Evolutionary conservation across 768 basidiomycete species (phyloP).

Genomic region (Coprinellus micaceus): DNA sequence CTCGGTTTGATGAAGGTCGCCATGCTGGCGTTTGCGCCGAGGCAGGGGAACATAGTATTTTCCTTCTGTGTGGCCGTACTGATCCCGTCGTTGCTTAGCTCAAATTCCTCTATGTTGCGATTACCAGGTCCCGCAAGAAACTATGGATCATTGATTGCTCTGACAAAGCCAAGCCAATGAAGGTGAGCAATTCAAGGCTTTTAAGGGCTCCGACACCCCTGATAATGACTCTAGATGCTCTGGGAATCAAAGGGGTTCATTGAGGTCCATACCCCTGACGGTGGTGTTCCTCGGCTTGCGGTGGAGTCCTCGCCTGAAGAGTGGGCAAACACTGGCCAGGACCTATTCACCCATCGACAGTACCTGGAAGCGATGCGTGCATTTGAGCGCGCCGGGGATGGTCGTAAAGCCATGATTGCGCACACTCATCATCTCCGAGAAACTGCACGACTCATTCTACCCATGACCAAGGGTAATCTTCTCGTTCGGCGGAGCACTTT

Average conservation of each 20-base stretch:
- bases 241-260: constrained; percentile 49
- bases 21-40: constrained; percentile 58
- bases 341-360: constrained; percentile 36
- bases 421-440: constrained; percentile 54
- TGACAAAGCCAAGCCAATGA: constrained; percentile 49
- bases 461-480: background rate
- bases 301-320: constrained; percentile 47
- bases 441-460: constrained; percentile 37
- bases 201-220: background rate
- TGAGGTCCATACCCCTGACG: constrained; percentile 46
- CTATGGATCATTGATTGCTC: constrained; percentile 67
- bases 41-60: constrained; percentile 26
- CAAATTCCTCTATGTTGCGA: constrained; percentile 65
- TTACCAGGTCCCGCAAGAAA: constrained; percentile 62
- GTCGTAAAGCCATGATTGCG: constrained; percentile 42
- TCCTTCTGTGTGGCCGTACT: background rate
- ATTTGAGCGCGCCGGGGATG: constrained; percentile 37
- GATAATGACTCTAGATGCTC: constrained; percentile 34
- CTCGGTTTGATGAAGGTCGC: constrained; percentile 45
- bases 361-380: constrained; percentile 48
- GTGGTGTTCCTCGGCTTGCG: constrained; percentile 50
- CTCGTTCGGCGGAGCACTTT: constrained; percentile 34
- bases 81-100: constrained; percentile 36
- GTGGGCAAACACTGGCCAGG: constrained; percentile 33
- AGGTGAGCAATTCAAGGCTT: constrained; percentile 31